These are phyloP conservation scores for Lodderomyces margitis DNA, from an alignment of 1,139 yeast species.

Conservation along the genomic window DNA sequence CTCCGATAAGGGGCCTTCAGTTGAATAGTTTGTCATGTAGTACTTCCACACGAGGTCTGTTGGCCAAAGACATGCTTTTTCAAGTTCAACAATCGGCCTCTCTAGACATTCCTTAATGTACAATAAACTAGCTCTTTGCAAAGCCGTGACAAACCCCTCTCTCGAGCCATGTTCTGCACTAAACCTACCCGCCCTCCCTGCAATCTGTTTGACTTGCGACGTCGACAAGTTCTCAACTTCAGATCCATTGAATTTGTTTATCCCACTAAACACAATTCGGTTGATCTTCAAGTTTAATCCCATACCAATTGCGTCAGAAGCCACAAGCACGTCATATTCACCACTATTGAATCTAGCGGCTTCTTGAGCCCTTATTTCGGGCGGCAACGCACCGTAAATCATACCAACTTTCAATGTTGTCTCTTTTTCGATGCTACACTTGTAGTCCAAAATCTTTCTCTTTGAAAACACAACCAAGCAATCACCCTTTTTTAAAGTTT, in stretches of 20 bases:
- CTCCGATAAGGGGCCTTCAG: constrained; percentile 39
- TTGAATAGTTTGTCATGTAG: constrained; percentile 54
- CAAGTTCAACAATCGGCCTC: constrained; percentile 44
- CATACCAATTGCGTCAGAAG: constrained; percentile 98
- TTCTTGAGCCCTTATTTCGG: constrained; percentile 87
- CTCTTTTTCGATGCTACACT: constrained; percentile 59
- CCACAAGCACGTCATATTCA: constrained; percentile 74
- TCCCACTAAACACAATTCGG: constrained; percentile 70
- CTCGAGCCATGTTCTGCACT: constrained; percentile 33
- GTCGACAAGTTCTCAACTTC: constrained; percentile 47
- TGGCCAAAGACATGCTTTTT: constrained; percentile 69
- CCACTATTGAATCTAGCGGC: constrained; percentile 77
- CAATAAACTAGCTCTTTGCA: constrained; percentile 40
- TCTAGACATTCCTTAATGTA: constrained; percentile 45
- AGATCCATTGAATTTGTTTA: constrained; percentile 70
- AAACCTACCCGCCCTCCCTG: constrained; percentile 94
- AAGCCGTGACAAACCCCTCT: constrained; percentile 65
- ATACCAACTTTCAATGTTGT: constrained; percentile 78
- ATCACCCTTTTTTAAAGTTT: constrained; percentile 63
- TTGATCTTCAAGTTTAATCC: constrained; percentile 85
- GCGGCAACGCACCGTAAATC: constrained; percentile 93
- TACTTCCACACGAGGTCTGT: constrained; percentile 59
- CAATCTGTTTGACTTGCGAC: constrained; percentile 84
- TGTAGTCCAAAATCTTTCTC: constrained; percentile 60
- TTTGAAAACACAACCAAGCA: constrained; percentile 89